These are phyloP conservation scores for Hygrophila difformis DNA, from an alignment of 257 asterid species.

Conservation along the genomic window DNA sequence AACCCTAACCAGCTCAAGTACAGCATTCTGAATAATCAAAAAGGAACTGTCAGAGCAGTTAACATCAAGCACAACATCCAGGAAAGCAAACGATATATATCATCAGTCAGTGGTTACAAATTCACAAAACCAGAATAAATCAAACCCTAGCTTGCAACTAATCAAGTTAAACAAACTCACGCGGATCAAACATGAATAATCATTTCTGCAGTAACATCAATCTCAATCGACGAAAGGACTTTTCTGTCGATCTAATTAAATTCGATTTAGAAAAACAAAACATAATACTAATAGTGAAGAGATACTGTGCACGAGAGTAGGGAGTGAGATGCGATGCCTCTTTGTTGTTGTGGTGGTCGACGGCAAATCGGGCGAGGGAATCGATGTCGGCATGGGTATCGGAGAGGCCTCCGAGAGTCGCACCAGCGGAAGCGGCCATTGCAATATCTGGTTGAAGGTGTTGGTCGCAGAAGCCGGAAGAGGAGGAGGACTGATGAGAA, in stretches of 20 bases:
- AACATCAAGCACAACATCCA: neutral
- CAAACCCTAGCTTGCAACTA: neutral
- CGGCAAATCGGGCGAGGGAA: constrained; percentile 64
- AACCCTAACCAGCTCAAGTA: constrained; percentile 75
- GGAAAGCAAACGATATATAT: neutral
- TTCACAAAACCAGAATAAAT: too few relatives aligned
- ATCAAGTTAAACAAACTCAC: neutral
- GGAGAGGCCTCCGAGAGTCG: constrained; percentile 47
- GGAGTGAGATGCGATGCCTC: constrained; percentile 25
- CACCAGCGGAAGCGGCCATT: constrained; percentile 53
- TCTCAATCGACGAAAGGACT: too few relatives aligned
- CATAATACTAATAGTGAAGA: neutral
- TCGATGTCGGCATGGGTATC: constrained; percentile 45
- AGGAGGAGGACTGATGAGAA: too few relatives aligned
- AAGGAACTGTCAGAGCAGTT: neutral
- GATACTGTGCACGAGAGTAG: neutral
- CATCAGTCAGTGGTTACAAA: too few relatives aligned
- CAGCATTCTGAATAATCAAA: constrained; percentile 38
- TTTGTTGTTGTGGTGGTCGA: constrained; percentile 59
- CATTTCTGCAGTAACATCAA: too few relatives aligned
- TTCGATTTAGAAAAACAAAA: too few relatives aligned
- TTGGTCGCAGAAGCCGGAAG: constrained; percentile 25
- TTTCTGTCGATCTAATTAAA: neutral
- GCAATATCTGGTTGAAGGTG: constrained; percentile 2
- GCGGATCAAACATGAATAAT: neutral